Base-by-base conservation (phyloP, 2,329 filamentous ascomycete genomes). In the Talaromyces sp. region DNA sequence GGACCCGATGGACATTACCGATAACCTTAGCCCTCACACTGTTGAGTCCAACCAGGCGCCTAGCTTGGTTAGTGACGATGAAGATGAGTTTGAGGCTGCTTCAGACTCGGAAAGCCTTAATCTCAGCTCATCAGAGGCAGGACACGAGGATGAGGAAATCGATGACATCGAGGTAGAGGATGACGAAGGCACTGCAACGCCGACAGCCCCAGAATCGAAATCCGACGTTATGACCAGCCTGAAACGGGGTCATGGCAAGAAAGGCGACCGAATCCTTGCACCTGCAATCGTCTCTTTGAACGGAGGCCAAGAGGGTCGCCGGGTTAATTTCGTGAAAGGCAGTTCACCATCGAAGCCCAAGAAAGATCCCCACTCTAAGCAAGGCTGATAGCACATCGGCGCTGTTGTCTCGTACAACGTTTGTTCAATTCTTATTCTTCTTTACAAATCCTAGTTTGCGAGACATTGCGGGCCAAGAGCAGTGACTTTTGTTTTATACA, bases 1-100 rank as follows among this genome's bases (percentile, higher is more conserved):
- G 69, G 84, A 86, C 52, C 58, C 31, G 26, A 48, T 72, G 19
- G 68, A 71, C 38, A 69, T 68, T 17, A 63, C 70, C 32, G 79
- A 80, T 53, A 85, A 89, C 58, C 74, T 90, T 60, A 90, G 87
- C 67, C 88, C 88, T 5, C 85, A 86, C 67, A 88, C 87, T 0
- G 75, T 87, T 51, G 81, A 87, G 56, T 89, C 88, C 72, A 91
- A 91, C 73, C 89, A 90, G 65, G 88, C 89, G 9, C 89, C 89
- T 24, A 91, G 88, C 67, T 81, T 92, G 54, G 88, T 92, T 69
- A 91, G 88, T 74, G 89, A 92, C 73, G 60, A 62, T 14, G 61
- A 62, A 10, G 88, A 91, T 69, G 89, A 91, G 70, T 90, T 89
- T 68, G 88, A 89, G 65, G 87, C 70, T 14, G 75, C 88, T 59